Conservation (phyloP, 2,329 filamentous ascomycete genomes). For the Apiospora pterosperma region DNA sequence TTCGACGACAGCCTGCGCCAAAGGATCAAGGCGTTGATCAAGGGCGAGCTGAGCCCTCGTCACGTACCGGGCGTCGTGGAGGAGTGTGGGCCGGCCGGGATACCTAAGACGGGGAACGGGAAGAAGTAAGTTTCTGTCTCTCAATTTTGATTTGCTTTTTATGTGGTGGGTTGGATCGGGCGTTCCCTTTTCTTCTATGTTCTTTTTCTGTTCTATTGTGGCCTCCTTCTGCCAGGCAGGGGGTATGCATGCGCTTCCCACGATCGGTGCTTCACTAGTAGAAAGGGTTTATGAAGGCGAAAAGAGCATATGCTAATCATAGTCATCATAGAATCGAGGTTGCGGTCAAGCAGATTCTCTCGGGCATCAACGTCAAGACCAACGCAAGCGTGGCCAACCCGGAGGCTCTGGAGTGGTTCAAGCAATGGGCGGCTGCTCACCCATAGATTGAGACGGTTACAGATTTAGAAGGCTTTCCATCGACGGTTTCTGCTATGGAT, state of each 20-base stretch:
- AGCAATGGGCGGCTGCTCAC: conserved; percentile 65
- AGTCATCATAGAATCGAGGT: conserved; percentile 69
- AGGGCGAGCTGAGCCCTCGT: conserved; percentile 76
- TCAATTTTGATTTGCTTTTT: not conserved
- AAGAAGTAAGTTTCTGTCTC: conserved; percentile 70
- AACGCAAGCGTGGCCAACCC: conserved; percentile 93
- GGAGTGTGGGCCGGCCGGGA: conserved; percentile 67
- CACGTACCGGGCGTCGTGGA: conserved; percentile 86
- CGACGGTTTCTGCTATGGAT: not conserved
- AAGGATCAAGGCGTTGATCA: conserved; percentile 65
- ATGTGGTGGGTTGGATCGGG: too few relatives aligned
- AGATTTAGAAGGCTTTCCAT: not conserved
- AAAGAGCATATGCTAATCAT: conserved; percentile 1
- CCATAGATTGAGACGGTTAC: conserved; percentile 8
- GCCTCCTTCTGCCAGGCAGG: not conserved
- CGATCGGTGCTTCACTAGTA: not conserved
- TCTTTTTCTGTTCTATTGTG: not conserved
- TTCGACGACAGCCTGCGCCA: conserved; percentile 60
- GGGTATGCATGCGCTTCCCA: not conserved
- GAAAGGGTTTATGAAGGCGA: not conserved
- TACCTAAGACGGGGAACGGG: conserved; percentile 89
- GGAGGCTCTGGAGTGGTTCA: conserved; percentile 85
- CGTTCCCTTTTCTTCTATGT: not conserved
- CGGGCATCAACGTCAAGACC: conserved; percentile 80
- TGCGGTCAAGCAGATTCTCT: conserved; percentile 93